These are phyloP conservation scores for Lichtheimia hyalospora DNA, from an alignment of 371 early-diverging fungal species.

Conservation along the genomic window DNA sequence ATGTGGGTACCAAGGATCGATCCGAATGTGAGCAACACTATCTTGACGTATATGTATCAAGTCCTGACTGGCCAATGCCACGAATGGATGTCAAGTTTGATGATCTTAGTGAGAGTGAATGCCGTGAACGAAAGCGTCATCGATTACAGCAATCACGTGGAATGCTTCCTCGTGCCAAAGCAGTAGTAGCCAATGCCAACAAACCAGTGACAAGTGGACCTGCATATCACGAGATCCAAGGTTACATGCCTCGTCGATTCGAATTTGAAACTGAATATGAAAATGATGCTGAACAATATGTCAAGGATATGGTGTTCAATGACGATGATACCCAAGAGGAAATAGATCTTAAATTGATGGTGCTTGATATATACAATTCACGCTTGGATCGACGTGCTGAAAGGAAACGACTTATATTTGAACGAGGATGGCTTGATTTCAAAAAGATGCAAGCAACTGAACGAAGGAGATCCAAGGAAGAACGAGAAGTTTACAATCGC, in stretches of 20 bases:
- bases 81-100: conserved; percentile 53
- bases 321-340: conserved; percentile 89
- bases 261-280: conserved; percentile 98
- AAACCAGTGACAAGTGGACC: conserved; percentile 85
- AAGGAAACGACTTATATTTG: conserved; percentile 86
- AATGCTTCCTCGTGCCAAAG: conserved; percentile 29
- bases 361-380: conserved; percentile 92
- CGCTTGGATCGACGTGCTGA: conserved; percentile 83
- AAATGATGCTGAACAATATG: conserved; percentile 92
- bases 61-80: conserved; percentile 80
- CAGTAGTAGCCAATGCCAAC: conserved; percentile 22
- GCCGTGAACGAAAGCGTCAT: conserved; percentile 37
- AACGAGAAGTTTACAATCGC: conserved; percentile 77
- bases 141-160: conserved; percentile 46
- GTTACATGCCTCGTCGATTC: conserved; percentile 96
- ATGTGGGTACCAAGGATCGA: conserved; percentile 89
- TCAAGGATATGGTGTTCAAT: conserved; percentile 93
- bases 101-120: conserved; percentile 35
- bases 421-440: conserved; percentile 84
- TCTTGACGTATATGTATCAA: conserved; percentile 77
- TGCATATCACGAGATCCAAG: conserved; percentile 93
- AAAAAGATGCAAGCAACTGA: conserved; percentile 78
- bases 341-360: conserved; percentile 85
- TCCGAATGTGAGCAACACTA: conserved; percentile 94
- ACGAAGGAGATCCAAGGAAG: conserved; percentile 81